Conservation (phyloP, 225 moss, liverwort and hornwort genomes). For the Physcomitrium patens region DNA sequence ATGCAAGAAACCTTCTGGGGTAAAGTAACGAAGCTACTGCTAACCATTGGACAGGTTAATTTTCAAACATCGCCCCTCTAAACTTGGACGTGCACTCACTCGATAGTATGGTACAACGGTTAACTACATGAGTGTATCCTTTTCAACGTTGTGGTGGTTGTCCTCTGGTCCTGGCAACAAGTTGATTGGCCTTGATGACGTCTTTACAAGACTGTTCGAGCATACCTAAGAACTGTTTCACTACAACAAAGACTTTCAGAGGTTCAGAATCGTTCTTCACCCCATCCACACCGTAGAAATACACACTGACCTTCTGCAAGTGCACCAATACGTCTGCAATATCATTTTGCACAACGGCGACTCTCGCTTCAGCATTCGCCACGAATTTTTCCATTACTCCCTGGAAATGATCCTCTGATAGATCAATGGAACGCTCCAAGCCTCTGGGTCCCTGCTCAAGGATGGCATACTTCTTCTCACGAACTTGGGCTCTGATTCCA, state of each 20-base stretch:
- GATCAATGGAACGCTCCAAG: slow-evolving; percentile 51
- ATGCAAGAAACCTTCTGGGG: not conserved
- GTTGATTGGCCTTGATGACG: slow-evolving; percentile 55
- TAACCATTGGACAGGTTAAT: not conserved
- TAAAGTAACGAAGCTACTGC: not conserved
- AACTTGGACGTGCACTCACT: not conserved
- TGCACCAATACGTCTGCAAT: slow-evolving; percentile 50
- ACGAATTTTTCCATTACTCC: slow-evolving; percentile 70
- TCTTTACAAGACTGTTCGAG: slow-evolving; percentile 83
- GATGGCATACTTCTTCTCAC: slow-evolving; percentile 56
- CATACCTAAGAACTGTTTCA: slow-evolving; percentile 71
- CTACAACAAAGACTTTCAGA: slow-evolving; percentile 73
- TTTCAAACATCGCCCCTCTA: too few species aligned
- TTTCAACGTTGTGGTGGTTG: slow-evolving; percentile 37
- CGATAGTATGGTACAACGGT: slow-evolving; percentile 27
- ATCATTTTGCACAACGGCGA: slow-evolving; percentile 58
- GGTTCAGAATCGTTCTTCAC: slow-evolving; percentile 61
- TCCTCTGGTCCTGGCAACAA: slow-evolving; percentile 33
- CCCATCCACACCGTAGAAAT: slow-evolving; percentile 70
- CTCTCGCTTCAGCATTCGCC: slow-evolving; percentile 53
- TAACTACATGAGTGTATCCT: slow-evolving; percentile 7
- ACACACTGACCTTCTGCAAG: slow-evolving; percentile 67
- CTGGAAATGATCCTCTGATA: slow-evolving; percentile 70
- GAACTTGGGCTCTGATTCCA: slow-evolving; percentile 46
- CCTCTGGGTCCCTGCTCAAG: slow-evolving; percentile 48